A percentile compares a stretch with the other conserved stretches of the same genome.
phyloP scores from a whole-genome alignment of 2,329 filamentous ascomycete genomes.

The Kalmusia sp. region DNA sequence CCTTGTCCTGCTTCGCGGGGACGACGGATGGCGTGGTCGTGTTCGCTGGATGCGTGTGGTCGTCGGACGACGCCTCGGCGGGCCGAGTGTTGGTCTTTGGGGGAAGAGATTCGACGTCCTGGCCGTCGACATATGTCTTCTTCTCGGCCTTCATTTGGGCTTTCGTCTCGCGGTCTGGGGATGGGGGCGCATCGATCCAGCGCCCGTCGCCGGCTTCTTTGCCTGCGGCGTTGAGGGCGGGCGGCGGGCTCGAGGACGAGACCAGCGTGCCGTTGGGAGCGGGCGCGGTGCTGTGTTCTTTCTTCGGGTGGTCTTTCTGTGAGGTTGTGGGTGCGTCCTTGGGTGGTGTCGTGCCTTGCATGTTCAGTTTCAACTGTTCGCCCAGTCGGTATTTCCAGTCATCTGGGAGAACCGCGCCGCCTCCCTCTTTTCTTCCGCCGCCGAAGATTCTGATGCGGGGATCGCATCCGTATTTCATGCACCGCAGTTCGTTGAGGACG shows the following conservation, averaged over 20 bases:
- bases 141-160: neutral
- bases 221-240: neutral
- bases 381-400: neutral
- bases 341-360: neutral
- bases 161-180: neutral
- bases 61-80: neutral
- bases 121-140: neutral
- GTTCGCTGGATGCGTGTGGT: neutral
- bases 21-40: neutral
- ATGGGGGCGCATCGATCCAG: neutral
- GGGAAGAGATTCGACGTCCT: neutral
- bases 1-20: no score
- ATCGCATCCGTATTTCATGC: conserved; percentile 13
- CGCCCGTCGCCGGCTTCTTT: neutral
- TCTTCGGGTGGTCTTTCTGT: neutral
- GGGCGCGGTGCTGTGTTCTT: neutral
- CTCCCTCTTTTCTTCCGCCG: neutral
- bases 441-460: conserved; percentile 11
- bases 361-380: neutral
- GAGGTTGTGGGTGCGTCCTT: neutral
- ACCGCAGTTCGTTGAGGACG: conserved; percentile 18
- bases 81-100: neutral
- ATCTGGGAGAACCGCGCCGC: neutral
- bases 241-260: neutral
- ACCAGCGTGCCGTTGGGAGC: neutral